Evolutionary conservation across 2,329 filamentous ascomycete species (phyloP), one percentile per base, ranked within the genome.

Genomic region (Epicoccum nigrum): DNA sequence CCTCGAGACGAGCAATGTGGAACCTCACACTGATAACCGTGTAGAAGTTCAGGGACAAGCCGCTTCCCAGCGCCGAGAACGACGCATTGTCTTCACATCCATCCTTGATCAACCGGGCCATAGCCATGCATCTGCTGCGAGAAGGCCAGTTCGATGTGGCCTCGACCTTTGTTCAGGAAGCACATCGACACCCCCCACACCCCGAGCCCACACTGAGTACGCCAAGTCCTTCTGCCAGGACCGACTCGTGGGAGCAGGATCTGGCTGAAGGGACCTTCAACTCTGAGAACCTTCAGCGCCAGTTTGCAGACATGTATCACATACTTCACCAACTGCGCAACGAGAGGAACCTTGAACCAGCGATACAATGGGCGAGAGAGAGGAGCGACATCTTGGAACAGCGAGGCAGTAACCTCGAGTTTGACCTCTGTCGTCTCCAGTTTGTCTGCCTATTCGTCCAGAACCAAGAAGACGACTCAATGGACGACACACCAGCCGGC

Each of bases 111-210:
- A 95, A 97, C 75, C 86, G 92, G 49, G 93, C 94, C 6, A 95
- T 99, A 63, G 90, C 90, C 8, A 97, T 97, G 92, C 94, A 99
- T 69, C 83, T 99, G 17, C 82, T 99, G 31, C 89, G 94, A 32
- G 93, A 97, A 76, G 94, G 94, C 40, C 89, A 96, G 69, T 99
- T 99, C 73, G 82, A 81, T 17, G 92, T 96, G 2, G 93, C 93
- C 11, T 86, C 87, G 13, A 91, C 87, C 1, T 97, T 99, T 63
- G 84, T 96, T 40, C 78, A 82, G 12, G 94, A 97, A 77, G 84
- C 83, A 23, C 74, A 78, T 45, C 70, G 77, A 19, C 75, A 77
- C 53, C 76, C 78, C 31, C 72, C 74, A 20, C 68, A 70, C 60
- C 74, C 59, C 53, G 69, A 73, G 53, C 64, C 74, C 39, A 70